Percentiles rank a stretch among this genome's conserved stretches.
These are phyloP conservation scores for Starmerella khaoyaiensis DNA, from an alignment of 805 yeast species.

Conservation along the genomic window DNA sequence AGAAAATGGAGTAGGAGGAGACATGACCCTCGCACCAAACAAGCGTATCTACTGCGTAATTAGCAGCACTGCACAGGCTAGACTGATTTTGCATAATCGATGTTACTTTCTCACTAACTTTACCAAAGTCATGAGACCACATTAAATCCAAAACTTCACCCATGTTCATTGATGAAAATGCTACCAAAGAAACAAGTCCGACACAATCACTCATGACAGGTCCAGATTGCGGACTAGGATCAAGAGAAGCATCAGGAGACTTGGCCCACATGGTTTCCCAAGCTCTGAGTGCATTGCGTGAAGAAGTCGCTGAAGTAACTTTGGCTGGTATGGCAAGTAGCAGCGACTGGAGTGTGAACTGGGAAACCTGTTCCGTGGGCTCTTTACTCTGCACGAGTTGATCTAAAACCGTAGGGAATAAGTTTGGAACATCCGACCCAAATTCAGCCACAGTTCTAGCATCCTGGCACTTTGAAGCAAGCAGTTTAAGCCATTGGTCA, in stretches of 20 bases:
- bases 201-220: slow-evolving; percentile 34
- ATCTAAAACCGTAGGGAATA: slow-evolving; percentile 7
- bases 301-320: slow-evolving; percentile 3
- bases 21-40: slow-evolving; percentile 31
- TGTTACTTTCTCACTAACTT: slow-evolving; percentile 27
- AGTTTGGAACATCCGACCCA: not conserved
- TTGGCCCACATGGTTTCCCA: slow-evolving; percentile 33
- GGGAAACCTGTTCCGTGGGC: slow-evolving; percentile 15
- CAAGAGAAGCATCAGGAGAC: slow-evolving; percentile 32
- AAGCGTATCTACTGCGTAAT: slow-evolving; percentile 30
- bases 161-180: slow-evolving; percentile 29
- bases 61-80: slow-evolving; percentile 28
- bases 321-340: slow-evolving; percentile 23
- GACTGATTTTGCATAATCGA: slow-evolving; percentile 20
- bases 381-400: slow-evolving; percentile 12
- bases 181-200: slow-evolving; percentile 30
- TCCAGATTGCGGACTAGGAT: slow-evolving; percentile 30
- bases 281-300: slow-evolving; percentile 26
- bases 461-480: slow-evolving; percentile 17
- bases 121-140: slow-evolving; percentile 32
- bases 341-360: slow-evolving; percentile 14
- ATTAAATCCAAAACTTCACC: slow-evolving; percentile 30
- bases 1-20: slow-evolving; percentile 27
- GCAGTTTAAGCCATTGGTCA: slow-evolving; percentile 23
- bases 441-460: slow-evolving; percentile 14